phyloP scores from a whole-genome alignment of 2,329 filamentous ascomycete genomes.

The Neonectria sp. region DNA sequence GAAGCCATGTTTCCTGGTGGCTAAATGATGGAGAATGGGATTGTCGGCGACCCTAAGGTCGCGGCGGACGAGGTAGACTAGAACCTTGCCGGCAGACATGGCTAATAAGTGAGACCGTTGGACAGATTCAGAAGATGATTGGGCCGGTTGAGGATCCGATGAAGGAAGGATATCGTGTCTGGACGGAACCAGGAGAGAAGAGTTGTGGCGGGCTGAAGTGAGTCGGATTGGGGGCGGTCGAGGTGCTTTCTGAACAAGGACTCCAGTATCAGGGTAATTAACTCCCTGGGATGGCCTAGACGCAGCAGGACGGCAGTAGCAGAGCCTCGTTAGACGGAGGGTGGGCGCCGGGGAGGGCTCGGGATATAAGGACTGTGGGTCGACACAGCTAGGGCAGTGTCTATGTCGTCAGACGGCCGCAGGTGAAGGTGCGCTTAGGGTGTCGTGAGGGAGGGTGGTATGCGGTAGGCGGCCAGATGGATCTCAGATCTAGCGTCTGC shows the following conservation, averaged over 20 bases:
- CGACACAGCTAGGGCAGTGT: slow-evolving; percentile 9
- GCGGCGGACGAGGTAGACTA: slow-evolving; percentile 80
- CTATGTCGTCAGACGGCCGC: slow-evolving; percentile 3
- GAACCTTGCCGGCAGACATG: slow-evolving; percentile 63
- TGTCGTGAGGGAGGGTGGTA: slow-evolving; percentile 2
- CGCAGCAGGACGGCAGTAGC: background rate
- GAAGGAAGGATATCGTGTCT: slow-evolving; percentile 3
- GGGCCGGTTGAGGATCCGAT: slow-evolving; percentile 2
- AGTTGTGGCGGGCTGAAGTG: slow-evolving; percentile 14
- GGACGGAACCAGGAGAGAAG: slow-evolving; percentile 3
- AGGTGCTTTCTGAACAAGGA: background rate
- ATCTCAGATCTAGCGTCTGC: slow-evolving; percentile 13
- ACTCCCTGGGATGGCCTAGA: slow-evolving; percentile 3
- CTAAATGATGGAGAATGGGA: slow-evolving; percentile 75
- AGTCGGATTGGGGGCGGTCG: slow-evolving; percentile 1
- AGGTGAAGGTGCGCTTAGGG: background rate
- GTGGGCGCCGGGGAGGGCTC: slow-evolving; percentile 1
- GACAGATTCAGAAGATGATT: slow-evolving; percentile 1
- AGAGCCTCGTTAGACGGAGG: slow-evolving; percentile 12
- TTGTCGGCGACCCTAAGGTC: slow-evolving; percentile 84
- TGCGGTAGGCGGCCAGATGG: background rate
- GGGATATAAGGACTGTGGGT: slow-evolving; percentile 22
- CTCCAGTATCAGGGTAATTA: slow-evolving; percentile 2
- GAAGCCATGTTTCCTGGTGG: slow-evolving; percentile 66
- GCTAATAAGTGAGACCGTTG: slow-evolving; percentile 5